Base-by-base conservation (phyloP, 2,329 filamentous ascomycete species). In the Penicillium sp. region DNA sequence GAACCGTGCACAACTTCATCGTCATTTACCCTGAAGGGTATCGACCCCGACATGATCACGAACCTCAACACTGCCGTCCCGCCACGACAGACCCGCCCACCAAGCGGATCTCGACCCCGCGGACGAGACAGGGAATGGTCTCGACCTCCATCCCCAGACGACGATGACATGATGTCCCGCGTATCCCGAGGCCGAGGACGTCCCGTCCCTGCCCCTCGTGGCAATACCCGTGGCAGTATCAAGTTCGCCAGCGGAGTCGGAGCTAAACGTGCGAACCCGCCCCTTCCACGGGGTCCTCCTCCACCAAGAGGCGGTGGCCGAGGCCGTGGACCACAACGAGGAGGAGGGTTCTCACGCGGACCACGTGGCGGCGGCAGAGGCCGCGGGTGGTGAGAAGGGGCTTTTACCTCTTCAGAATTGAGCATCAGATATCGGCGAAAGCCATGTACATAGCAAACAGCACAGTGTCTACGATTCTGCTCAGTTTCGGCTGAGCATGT, bases 1-100 rank as follows among this genome's bases (percentile, higher is more conserved):
- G 57, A 61, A n/a, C 62, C 66, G 11, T 59, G 69, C 43, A 59
- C 56, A 9, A 26, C 26, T 16, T 72, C 72, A 4, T 71, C 72
- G 7, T 72, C 72, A 14, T 79, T 76, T 63, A 74, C 74, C 7
- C 62, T 78, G 20, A 71, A 69, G 55, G 67, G 66, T 5, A 66
- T 76, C 31, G 70, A 74, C 37, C 70, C 71, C 3, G 60, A 66
- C 4, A 68, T 69, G 43, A 70, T 78, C 24, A 71, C 69, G 38
- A 77, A 79, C 55, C 65, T 74, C 22, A 78, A 72, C 54, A 64
- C 67, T 4, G 61, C 66, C 20, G 39, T 63, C 24, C 51, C 55
- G 5, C 35, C 56, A 10, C 58, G 53, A 52, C 40, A 40, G 31
- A 39, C 18, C 7, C 53, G 50, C 24, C 61, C 55, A 13, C 38